Evolutionary conservation across 2,329 filamentous ascomycete genomes (phyloP).

Genomic region (Penicillium sp.): DNA sequence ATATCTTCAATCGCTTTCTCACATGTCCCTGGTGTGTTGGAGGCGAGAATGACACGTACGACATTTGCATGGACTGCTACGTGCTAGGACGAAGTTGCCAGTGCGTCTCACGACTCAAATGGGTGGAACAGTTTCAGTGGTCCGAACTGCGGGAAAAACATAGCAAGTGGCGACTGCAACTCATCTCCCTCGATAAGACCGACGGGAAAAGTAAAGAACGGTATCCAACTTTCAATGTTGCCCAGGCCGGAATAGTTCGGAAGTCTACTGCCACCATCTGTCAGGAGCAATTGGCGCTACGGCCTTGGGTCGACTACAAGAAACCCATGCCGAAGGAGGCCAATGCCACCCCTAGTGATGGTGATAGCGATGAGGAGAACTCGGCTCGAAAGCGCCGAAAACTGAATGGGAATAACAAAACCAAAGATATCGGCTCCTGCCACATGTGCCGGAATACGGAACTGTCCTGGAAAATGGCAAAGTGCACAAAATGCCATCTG

Average conservation of each 20-base stretch:
- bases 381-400: slow-evolving; percentile 64
- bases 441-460: slow-evolving; percentile 82
- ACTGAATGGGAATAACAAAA: slow-evolving; percentile 52
- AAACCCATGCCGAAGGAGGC: slow-evolving; percentile 47
- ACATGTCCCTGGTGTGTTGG: slow-evolving; percentile 82
- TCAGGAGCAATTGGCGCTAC: slow-evolving; percentile 75
- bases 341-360: slow-evolving; percentile 3
- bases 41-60: slow-evolving; percentile 78
- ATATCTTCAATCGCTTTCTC: slow-evolving; percentile 95
- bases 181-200: slow-evolving; percentile 70
- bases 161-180: slow-evolving; percentile 75
- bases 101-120: slow-evolving; percentile 79
- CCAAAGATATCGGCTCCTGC: slow-evolving; percentile 58
- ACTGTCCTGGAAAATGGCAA: slow-evolving; percentile 77
- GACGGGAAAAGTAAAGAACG: slow-evolving; percentile 53
- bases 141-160: slow-evolving; percentile 71
- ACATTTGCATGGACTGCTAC: slow-evolving; percentile 97
- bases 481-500: slow-evolving; percentile 71
- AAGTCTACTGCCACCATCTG: slow-evolving; percentile 90
- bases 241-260: slow-evolving; percentile 63
- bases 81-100: slow-evolving; percentile 93
- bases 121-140: slow-evolving; percentile 94
- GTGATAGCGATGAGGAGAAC: slow-evolving; percentile 55
- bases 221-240: slow-evolving; percentile 62
- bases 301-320: slow-evolving; percentile 78